Base-by-base conservation (phyloP, 768 basidiomycete genomes). In the Coprinopsis strossmayeri region DNA sequence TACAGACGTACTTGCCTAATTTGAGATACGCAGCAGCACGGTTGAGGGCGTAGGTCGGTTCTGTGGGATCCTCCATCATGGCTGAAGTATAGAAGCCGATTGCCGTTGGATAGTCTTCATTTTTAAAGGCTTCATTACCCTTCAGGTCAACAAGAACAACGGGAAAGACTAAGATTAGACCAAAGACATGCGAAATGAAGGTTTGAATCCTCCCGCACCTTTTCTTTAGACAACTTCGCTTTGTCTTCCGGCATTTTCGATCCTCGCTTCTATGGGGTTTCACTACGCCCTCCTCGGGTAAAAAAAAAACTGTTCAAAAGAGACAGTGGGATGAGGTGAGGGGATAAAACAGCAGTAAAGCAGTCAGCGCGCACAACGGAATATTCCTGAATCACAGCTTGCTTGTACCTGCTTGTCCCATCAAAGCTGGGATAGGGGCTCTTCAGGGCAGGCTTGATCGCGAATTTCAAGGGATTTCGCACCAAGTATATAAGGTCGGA, bases 21-120 rank as follows among this genome's bases (percentile, higher is more conserved):
- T 92, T 94, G 52, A 97, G 76, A 70, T 94, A 94, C 23, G 91
- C 90, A 28, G 90, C 87, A 2, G 91, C 89, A 37, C 94, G 81
- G 61, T 97, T 97, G 27, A 94, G 72, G 27, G 85, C 82, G 54
- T 84, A 87, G 0, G 89, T 86, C n/a, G 78, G 70, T 57, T 95
- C 89, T 0, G 61, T 69, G 10, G 69, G 62, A 64, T 94, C 84
- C 1, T 82, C 77, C 17, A 90, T 63, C 38, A 87, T 80, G 2
- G 94, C 93, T 1, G 79, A 68, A 26, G 88, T 86, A 66, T 96
- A 97, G 61, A 91, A 84, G 0, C 91, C 91, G 44, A 97, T 76
- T 0, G 92, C 90, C 24, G 73, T 70, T 1, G 82, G 78, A 63
- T 78, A 94, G 61, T 93, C 79, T 2, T 79, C 87, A 1, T 75